Percentiles rank a stretch among this genome's conserved stretches.
phyloP scores from a whole-genome alignment of 768 basidiomycete species.

The Psilocybe tampanensis region DNA sequence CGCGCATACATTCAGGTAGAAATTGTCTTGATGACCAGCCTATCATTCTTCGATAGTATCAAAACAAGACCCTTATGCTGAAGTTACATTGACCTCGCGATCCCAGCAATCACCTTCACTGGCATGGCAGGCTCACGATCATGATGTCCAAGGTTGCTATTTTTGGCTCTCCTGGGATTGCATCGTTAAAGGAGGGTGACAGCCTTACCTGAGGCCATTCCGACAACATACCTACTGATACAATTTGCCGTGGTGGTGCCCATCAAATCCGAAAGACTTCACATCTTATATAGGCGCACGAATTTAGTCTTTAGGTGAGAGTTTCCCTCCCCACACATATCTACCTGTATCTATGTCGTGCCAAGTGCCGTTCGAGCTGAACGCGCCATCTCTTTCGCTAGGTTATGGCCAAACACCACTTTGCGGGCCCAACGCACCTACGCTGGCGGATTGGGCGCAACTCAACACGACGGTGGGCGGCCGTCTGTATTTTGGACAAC shows the following conservation, averaged over 20 bases:
- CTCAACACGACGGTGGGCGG: slow-evolving; percentile 23
- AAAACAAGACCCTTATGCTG: too few species aligned
- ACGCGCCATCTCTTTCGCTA: background rate
- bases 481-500: slow-evolving; percentile 16
- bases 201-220: background rate
- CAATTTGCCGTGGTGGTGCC: background rate
- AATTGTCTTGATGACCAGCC: background rate
- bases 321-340: background rate
- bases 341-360: slow-evolving; percentile 1
- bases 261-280: slow-evolving; percentile 6
- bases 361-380: slow-evolving; percentile 4
- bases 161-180: background rate
- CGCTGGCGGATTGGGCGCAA: background rate
- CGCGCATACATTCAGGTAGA: background rate
- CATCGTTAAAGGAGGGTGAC: background rate
- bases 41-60: background rate
- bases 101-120: background rate
- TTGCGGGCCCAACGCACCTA: slow-evolving; percentile 1
- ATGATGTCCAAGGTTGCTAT: background rate
- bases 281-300: background rate
- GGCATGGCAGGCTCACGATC: background rate
- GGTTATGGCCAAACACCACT: slow-evolving; percentile 3
- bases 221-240: background rate
- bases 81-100: background rate
- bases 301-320: background rate